Base-by-base conservation (phyloP, 495 filamentous ascomycete species). In the Xylaria cubensis region DNA sequence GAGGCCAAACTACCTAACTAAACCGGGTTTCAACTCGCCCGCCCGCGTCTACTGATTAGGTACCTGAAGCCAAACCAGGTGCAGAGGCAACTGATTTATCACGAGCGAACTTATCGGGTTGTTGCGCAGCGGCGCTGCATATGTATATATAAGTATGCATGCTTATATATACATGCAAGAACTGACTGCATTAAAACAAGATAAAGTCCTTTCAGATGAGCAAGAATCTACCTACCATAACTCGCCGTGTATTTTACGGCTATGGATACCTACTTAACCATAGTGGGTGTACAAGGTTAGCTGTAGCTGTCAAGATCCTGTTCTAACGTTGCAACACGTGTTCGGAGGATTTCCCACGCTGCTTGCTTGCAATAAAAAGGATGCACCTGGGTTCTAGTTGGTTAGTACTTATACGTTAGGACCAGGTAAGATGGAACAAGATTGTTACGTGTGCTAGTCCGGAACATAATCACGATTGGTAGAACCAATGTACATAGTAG, bases 281-380 rank as follows among this genome's bases (percentile, higher is more conserved):
- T 36, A 24, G 59, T 21, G 59, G 59, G 12, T 17, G 59, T 44
- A 19, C 61, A 44, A 29, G 61, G 61, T n/a, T n/a, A n/a, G n/a
- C n/a, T n/a, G n/a, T 44, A 44, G 61, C 39, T 64, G 61, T 65
- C 39, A 50, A 26, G 34, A 48, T 67, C 64, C 46, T 51, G 44
- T 53, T 39, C 64, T 53, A n/a, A 41, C 64, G 64, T 53, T 17
- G 64, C 46, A 32, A 46, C 64, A 67, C 64, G 64, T 67, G 64
- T 67, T 67, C 64, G 64, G 64, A 67, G 64, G 64, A 67, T 51
- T 67, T 67, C 46, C 46, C 29, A 48, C 46, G 61, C 61, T 5
- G 39, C 36, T 44, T 24, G 21, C n/a, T 44, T 24, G 21, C n/a
- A 17, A 39, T 29, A 2, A 15, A 24, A 64, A 42, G 32, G 19